These are phyloP conservation scores for Zopfia rhizophila DNA, from an alignment of 2,329 filamentous ascomycete species.

Conservation along the genomic window DNA sequence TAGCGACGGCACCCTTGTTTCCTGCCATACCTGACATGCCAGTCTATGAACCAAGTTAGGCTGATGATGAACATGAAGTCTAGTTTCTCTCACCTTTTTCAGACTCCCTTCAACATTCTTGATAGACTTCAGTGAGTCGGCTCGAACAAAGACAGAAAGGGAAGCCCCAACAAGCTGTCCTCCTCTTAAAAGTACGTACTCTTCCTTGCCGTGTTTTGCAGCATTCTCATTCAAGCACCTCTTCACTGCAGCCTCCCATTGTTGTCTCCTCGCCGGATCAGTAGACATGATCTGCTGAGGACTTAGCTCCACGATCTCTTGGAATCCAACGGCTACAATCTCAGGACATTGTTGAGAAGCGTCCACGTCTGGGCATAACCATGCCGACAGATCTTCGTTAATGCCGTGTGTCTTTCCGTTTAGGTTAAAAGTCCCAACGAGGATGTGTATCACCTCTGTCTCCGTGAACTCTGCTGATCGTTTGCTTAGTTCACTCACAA, in stretches of 20 bases:
- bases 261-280: slow-evolving; percentile 83
- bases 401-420: slow-evolving; percentile 87
- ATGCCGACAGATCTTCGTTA: slow-evolving; percentile 81
- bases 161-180: slow-evolving; percentile 96
- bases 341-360: slow-evolving; percentile 74
- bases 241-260: slow-evolving; percentile 87
- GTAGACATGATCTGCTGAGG: slow-evolving; percentile 99
- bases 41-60: slow-evolving; percentile 60
- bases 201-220: slow-evolving; percentile 71
- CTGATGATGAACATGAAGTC: neutral
- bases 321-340: slow-evolving; percentile 90
- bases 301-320: slow-evolving; percentile 97
- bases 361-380: slow-evolving; percentile 79
- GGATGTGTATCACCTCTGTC: slow-evolving; percentile 78
- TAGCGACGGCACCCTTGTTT: slow-evolving; percentile 97
- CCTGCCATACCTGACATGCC: slow-evolving; percentile 97
- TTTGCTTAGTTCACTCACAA: slow-evolving; percentile 78
- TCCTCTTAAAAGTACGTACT: slow-evolving; percentile 89
- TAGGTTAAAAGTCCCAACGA: slow-evolving; percentile 91
- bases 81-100: slow-evolving; percentile 72
- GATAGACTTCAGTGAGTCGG: slow-evolving; percentile 79
- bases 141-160: slow-evolving; percentile 88
- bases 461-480: slow-evolving; percentile 78
- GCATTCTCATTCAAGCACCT: slow-evolving; percentile 79
- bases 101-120: slow-evolving; percentile 97